These are phyloP conservation scores for Mallotus nudiflorus DNA, from an alignment of 345 rosid genomes.

Conservation along the genomic window DNA sequence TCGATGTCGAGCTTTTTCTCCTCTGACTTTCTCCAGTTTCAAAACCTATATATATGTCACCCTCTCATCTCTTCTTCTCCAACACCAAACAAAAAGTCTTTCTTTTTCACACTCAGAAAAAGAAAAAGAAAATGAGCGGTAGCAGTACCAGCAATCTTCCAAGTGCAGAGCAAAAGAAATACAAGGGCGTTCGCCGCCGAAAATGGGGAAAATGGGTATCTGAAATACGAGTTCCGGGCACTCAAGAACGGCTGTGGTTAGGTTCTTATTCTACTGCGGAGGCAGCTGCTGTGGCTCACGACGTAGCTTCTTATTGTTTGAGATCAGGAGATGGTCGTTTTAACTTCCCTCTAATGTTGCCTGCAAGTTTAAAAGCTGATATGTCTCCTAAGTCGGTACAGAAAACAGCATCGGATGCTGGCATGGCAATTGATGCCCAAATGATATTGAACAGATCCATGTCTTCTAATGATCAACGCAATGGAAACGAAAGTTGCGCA, in stretches of 20 bases:
- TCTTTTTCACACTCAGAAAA: too few species aligned
- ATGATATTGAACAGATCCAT: constrained; percentile 18
- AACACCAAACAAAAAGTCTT: too few species aligned
- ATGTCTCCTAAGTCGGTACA: constrained; percentile 69
- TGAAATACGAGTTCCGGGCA: constrained; percentile 76
- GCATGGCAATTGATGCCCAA: constrained; percentile 73
- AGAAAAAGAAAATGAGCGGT: constrained; percentile 4
- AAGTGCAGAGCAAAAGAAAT: constrained; percentile 32
- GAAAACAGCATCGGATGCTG: constrained; percentile 80
- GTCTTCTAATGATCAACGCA: neutral
- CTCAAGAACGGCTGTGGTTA: constrained; percentile 76
- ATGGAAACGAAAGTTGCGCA: neutral
- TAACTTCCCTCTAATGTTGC: constrained; percentile 63
- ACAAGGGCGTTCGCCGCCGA: constrained; percentile 74
- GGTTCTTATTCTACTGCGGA: constrained; percentile 71
- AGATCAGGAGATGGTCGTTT: constrained; percentile 33
- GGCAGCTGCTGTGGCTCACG: constrained; percentile 83
- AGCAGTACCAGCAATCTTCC: neutral
- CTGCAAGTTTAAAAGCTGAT: constrained; percentile 30
- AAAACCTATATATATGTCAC: constrained; percentile 46
- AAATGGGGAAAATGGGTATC: constrained; percentile 98
- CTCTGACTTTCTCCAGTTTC: constrained; percentile 18
- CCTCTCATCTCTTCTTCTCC: too few species aligned
- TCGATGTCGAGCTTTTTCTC: too few species aligned
- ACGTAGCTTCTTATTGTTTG: constrained; percentile 70